Percentiles rank a stretch among this genome's conserved stretches.
Conservation (phyloP, 768 basidiomycete genomes). For the Rhodotorula sphaerocarpa region DNA sequence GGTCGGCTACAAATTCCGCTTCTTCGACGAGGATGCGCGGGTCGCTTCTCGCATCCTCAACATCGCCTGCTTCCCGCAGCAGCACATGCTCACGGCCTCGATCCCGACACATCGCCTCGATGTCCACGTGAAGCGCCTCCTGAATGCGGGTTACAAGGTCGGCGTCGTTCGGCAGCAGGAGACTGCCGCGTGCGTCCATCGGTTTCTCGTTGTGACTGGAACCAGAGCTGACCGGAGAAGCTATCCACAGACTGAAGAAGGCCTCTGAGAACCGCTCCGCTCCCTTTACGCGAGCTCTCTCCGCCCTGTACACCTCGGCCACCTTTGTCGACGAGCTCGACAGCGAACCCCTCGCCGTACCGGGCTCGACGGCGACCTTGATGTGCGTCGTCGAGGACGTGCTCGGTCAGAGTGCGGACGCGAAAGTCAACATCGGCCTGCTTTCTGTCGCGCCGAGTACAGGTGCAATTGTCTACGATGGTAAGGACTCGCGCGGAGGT, state of each 20-base stretch:
- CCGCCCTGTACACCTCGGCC: slow-evolving; percentile 17
- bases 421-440: slow-evolving; percentile 56
- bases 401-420: slow-evolving; percentile 48
- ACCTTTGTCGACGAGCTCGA: slow-evolving; percentile 69
- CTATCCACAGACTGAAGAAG: slow-evolving; percentile 55
- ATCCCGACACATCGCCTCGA: slow-evolving; percentile 60
- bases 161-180: slow-evolving; percentile 75
- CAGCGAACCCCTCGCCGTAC: slow-evolving; percentile 41
- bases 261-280: slow-evolving; percentile 63
- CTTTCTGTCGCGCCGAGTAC: slow-evolving; percentile 75
- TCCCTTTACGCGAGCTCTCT: slow-evolving; percentile 55
- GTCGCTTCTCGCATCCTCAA: slow-evolving; percentile 51
- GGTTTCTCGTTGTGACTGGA: background rate
- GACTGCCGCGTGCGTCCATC: slow-evolving; percentile 56
- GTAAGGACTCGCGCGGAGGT: slow-evolving; percentile 41
- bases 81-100: slow-evolving; percentile 67
- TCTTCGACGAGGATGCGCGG: slow-evolving; percentile 70
- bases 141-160: slow-evolving; percentile 71
- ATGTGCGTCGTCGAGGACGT: slow-evolving; percentile 63
- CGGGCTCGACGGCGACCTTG: slow-evolving; percentile 57
- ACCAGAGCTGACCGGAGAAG: background rate
- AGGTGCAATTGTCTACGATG: slow-evolving; percentile 88
- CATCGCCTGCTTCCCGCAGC: slow-evolving; percentile 61
- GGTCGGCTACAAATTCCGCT: slow-evolving; percentile 64
- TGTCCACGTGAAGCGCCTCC: slow-evolving; percentile 45